These are phyloP conservation scores for Cardamine occulta DNA, from an alignment of 345 rosid genomes.

Conservation along the genomic window DNA sequence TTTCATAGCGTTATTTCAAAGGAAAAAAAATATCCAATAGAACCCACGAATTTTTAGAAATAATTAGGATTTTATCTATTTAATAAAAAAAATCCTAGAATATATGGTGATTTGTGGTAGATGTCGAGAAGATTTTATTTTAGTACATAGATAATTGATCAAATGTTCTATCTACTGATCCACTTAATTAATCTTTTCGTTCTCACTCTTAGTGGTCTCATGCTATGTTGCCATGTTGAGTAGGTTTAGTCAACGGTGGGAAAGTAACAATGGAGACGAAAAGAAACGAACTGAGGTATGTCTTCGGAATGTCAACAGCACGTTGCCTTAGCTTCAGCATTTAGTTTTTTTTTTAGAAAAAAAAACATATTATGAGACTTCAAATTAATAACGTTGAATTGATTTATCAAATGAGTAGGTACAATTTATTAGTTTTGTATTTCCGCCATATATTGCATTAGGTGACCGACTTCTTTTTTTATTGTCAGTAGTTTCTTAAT, in stretches of 20 bases:
- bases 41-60: neutral
- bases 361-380: neutral
- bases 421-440: neutral
- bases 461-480: neutral
- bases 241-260: slow-evolving; percentile 19
- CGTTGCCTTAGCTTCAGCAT: slow-evolving; percentile 15
- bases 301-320: slow-evolving; percentile 29
- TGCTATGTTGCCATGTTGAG: neutral
- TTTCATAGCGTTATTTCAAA: neutral
- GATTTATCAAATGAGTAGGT: neutral
- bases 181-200: neutral
- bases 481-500: neutral
- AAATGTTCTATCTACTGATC: neutral
- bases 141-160: neutral
- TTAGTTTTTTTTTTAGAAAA: neutral
- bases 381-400: neutral
- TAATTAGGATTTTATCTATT: neutral
- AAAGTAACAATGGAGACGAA: slow-evolving; percentile 23
- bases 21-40: neutral
- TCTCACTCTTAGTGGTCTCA: neutral
- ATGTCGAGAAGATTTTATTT: neutral
- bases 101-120: neutral
- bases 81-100: neutral
- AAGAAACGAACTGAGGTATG: slow-evolving; percentile 11
- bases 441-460: neutral